Base-by-base conservation (phyloP, 345 rosid species). In the Cardamine resedifolia region DNA sequence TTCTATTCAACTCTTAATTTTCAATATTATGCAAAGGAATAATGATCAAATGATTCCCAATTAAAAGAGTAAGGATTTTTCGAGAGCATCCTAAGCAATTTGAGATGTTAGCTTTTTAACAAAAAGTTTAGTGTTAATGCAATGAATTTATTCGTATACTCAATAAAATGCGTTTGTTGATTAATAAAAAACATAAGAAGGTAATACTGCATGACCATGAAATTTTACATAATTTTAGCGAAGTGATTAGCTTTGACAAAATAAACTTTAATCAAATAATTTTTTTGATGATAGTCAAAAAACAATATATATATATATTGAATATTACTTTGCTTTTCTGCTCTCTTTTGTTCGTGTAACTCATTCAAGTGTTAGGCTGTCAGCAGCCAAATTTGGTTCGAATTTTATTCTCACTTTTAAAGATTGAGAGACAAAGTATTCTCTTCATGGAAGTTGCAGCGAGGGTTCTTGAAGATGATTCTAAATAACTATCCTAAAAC, bases 21-120 rank as follows among this genome's bases (percentile, higher is more conserved):
- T 53, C 65, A 74, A 66, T 48, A 66, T 57, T 30, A 24, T 68
- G 56, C 78, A 8, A 67, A 60, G 27, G 78, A 75, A 75, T 68
- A 41, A 30, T 34, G 30, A 41, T 75, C 68, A 20, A 59, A 30
- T 52, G 57, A 75, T 75, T 51, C 78, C 68, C 31, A 50, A n/a
- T 20, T 51, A 10, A 15, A 30, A 67, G n/a, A 47, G 16, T 41
- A 38, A 20, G 36, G n/a, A 39, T 27, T 59, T 47, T 39, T 59
- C 21, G 21, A 67, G 24, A 48, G 52, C 49, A 66, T 58, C 59
- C 16, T 66, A 58, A 51, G 63, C 78, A 74, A 74, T 68, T 74
- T 66, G 73, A 58, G 24, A 47, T 58, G 18, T 34, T 26, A 43
- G 11, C 57, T 43, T 63, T 3, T 28, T 70, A 23, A 21, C n/a